Evolutionary conservation across 1,284 basidiomycete genomes (phyloP).

Genomic region (Sphaerobolus stellatus): DNA sequence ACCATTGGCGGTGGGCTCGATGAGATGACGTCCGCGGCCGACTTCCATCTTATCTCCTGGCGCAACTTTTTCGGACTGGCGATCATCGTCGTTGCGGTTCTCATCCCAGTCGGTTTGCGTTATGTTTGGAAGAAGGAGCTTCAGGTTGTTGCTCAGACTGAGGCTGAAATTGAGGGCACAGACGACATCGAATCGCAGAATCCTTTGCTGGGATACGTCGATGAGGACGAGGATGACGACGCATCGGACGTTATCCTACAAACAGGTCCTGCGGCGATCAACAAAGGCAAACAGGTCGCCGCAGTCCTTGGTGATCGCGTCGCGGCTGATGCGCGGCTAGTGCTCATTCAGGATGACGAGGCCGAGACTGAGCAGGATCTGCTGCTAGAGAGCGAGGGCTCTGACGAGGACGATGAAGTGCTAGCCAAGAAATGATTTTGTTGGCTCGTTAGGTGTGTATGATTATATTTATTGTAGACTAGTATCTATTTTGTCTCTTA

Average conservation of each 20-base stretch:
- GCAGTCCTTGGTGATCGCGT: conserved; percentile 13
- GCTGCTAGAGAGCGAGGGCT: not conserved
- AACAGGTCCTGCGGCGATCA: conserved; percentile 56
- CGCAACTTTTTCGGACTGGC: conserved; percentile 81
- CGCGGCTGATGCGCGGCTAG: conserved; percentile 2
- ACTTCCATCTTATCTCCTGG: conserved; percentile 90
- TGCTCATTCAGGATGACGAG: conserved; percentile 7
- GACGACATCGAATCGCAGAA: not conserved
- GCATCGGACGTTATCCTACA: conserved; percentile 52
- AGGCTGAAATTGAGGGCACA: conserved; percentile 1
- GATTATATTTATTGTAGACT: not conserved
- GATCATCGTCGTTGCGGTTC: conserved; percentile 84
- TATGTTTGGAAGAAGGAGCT: conserved; percentile 44
- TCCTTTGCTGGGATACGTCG: conserved; percentile 11
- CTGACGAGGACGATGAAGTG: conserved; percentile 3
- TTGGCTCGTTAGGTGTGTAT: too few species aligned
- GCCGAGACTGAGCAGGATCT: not conserved
- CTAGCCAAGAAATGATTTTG: too few species aligned
- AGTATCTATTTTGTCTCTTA: not conserved
- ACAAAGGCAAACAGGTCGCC: conserved; percentile 36
- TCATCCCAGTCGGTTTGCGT: conserved; percentile 87
- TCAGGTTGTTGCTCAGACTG: conserved; percentile 6
- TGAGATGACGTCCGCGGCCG: conserved; percentile 89
- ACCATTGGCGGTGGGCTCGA: conserved; percentile 93
- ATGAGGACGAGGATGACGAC: conserved; percentile 17